Conservation (phyloP, 345 rosid species). For the Turritis glabra region DNA sequence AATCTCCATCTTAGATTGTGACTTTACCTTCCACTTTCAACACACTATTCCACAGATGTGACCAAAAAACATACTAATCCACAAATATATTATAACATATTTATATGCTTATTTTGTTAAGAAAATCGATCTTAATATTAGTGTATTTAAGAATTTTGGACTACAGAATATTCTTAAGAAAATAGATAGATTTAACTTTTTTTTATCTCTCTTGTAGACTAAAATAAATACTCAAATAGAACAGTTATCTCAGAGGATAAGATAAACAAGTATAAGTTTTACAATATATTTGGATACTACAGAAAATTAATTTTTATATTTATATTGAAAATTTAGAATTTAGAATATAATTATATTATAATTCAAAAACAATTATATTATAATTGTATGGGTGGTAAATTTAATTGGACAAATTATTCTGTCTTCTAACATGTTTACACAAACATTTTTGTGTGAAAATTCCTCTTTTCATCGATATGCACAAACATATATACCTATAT, state of each 20-base stretch:
- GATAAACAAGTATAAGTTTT: not conserved
- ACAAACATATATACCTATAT: not conserved
- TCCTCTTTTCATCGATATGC: not conserved
- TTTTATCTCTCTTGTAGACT: not conserved
- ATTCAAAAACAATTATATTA: too few relatives aligned
- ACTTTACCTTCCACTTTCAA: slow-evolving; percentile 35
- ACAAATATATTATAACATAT: not conserved
- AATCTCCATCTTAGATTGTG: slow-evolving; percentile 26
- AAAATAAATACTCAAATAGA: not conserved
- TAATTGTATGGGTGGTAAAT: not conserved
- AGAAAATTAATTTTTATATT: not conserved
- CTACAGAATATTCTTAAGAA: not conserved
- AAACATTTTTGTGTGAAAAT: not conserved
- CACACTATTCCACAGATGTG: slow-evolving; percentile 25
- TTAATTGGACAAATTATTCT: not conserved
- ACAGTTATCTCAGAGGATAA: not conserved
- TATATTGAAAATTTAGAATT: not conserved
- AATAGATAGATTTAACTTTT: not conserved
- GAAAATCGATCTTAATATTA: not conserved
- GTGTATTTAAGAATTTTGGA: not conserved
- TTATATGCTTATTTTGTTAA: not conserved
- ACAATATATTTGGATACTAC: not conserved
- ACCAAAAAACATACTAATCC: not conserved
- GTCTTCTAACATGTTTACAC: not conserved
- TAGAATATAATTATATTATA: too few relatives aligned